A percentile compares a stretch with the other conserved stretches of the same genome.
Conservation (phyloP, 129 eudicot species). For the Erigeron canadensis region DNA sequence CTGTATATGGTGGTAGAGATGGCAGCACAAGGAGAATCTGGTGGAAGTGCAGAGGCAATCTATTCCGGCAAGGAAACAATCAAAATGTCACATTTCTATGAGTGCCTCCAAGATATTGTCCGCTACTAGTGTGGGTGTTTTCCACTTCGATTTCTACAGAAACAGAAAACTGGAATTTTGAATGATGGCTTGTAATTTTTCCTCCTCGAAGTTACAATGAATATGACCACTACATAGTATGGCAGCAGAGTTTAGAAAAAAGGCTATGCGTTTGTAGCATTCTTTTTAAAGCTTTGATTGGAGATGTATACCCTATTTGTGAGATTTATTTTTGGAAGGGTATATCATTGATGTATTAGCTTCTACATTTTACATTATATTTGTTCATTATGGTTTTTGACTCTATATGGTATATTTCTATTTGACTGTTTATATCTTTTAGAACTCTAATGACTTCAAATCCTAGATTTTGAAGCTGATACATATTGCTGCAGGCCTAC, state of each 20-base stretch:
- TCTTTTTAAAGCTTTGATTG: background rate
- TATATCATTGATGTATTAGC: background rate
- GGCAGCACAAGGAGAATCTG: constrained; percentile 97
- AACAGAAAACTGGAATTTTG: constrained; percentile 30
- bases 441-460: too few relatives aligned
- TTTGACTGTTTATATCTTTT: too few relatives aligned
- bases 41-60: constrained; percentile 88
- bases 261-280: background rate
- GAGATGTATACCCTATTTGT: background rate
- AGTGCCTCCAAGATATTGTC: constrained; percentile 73
- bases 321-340: background rate
- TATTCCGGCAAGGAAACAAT: constrained; percentile 77
- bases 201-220: constrained; percentile 1
- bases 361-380: too few relatives aligned
- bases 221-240: constrained; percentile 7
- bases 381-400: too few relatives aligned
- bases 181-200: constrained; percentile 1
- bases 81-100: constrained; percentile 74
- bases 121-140: constrained; percentile 40
- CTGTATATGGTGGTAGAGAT: constrained; percentile 88
- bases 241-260: constrained; percentile 28
- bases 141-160: background rate
- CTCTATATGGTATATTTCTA: too few relatives aligned
- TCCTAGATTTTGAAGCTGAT: too few relatives aligned
- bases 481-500: too few relatives aligned